Base-by-base conservation (phyloP, 352 stramenopile species). In the Phytopythium helicoides region DNA sequence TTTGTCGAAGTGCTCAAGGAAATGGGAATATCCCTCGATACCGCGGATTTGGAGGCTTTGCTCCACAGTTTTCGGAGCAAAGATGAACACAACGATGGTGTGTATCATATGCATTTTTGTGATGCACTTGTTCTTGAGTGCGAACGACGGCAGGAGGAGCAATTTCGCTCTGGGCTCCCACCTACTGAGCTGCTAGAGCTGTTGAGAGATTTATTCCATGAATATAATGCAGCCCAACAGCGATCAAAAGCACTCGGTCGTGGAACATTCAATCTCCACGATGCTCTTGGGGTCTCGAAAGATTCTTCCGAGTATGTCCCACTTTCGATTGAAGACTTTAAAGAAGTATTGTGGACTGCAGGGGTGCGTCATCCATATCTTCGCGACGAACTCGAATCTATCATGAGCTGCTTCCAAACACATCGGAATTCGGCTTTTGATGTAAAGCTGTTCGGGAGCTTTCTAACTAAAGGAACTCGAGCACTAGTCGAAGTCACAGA, bases 1-100 rank as follows among this genome's bases (percentile, higher is more conserved):
- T 91, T 93, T 53, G 49, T 72, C 12, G 66, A 87, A 46, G 84
- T 76, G 2, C 58, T 93, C 15, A 62, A 69, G 9, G 79, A 89
- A 18, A 85, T 90, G 72, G 75, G 76, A 28, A 68, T 90, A 42
- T 54, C 42, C 0, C 26, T 89, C 0, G 37, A 64, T 2, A 64
- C 65, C 19, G 40, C 57, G 23, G 66, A 87, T 23, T 62, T 87
- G 35, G 64, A 72, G 2, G 37, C 71, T 16, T 40, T 89, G n/a
- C 47, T 65, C 16, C 53, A 69, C 14, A 70, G 68, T n/a, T 90
- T 86, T 54, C 54, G 52, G 12, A 47, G 57, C 15, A 64, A 72
- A 4, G 48, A 62, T n/a, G 42, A 68, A 23, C 37, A 51, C 25
- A 47, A 25, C 19, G 50, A 55, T 11, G 62, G 72, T 52, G 64